Conservation (phyloP, 202 grass and related monocot species). For the Eragrostis tef region DNA sequence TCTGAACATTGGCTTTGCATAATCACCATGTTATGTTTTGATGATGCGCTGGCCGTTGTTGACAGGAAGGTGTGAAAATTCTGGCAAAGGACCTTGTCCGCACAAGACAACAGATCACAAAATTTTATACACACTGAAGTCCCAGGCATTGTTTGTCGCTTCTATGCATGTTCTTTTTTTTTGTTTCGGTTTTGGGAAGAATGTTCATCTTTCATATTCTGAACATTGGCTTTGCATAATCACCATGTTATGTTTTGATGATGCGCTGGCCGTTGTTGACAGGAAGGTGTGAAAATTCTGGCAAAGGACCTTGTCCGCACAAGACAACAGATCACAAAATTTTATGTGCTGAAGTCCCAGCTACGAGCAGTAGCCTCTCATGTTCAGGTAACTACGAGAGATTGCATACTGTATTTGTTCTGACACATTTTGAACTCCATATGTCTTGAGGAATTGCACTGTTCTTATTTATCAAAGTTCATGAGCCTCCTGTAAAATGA, state of each 20-base stretch:
- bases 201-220: neutral
- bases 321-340: constrained; percentile 84
- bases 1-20: neutral
- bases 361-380: constrained; percentile 83
- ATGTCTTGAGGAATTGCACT: neutral
- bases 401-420: neutral
- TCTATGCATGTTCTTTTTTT: neutral
- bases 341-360: constrained; percentile 84
- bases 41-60: constrained; percentile 14
- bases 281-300: constrained; percentile 88
- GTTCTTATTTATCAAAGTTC: neutral
- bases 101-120: constrained; percentile 83
- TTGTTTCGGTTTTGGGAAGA: neutral
- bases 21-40: neutral
- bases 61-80: constrained; percentile 77
- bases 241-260: neutral
- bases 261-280: constrained; percentile 24
- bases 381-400: constrained; percentile 61
- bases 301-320: constrained; percentile 89
- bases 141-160: constrained; percentile 27
- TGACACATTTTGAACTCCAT: neutral
- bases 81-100: constrained; percentile 93
- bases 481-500: neutral
- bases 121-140: constrained; percentile 84
- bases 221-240: neutral